Evolutionary conservation across 306 rosid genomes (phyloP).

Genomic region (Cicer bijugum): DNA sequence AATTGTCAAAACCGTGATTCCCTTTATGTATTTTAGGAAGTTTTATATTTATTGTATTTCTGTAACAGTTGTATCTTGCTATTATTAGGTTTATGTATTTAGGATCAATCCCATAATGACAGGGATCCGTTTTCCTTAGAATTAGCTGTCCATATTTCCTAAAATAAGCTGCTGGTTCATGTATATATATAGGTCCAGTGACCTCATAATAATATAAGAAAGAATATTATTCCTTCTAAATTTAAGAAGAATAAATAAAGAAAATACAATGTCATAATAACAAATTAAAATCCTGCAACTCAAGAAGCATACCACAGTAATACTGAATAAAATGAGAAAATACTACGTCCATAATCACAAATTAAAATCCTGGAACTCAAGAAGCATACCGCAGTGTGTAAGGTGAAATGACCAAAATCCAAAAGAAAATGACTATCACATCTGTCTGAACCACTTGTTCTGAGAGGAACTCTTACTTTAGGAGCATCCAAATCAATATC

Average conservation of each 20-base stretch:
- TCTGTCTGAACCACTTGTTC: slow-evolving; percentile 62
- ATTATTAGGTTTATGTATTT: too few relatives aligned
- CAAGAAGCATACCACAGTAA: slow-evolving; percentile 67
- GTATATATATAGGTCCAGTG: too few relatives aligned
- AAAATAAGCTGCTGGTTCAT: too few relatives aligned
- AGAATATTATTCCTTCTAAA: too few relatives aligned
- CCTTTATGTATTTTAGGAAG: too few relatives aligned
- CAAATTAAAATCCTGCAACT: slow-evolving; percentile 36
- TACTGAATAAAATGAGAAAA: slow-evolving; percentile 43
- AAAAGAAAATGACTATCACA: slow-evolving; percentile 85
- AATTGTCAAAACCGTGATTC: too few relatives aligned
- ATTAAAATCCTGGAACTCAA: slow-evolving; percentile 30
- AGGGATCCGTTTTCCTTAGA: too few relatives aligned
- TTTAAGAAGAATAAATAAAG: slow-evolving; percentile 46
- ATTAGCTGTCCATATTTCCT: too few relatives aligned
- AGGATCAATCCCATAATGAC: too few relatives aligned
- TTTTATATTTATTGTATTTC: too few relatives aligned
- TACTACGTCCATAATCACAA: slow-evolving; percentile 41
- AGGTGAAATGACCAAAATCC: slow-evolving; percentile 96
- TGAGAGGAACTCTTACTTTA: slow-evolving; percentile 92
- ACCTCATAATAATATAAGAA: too few relatives aligned
- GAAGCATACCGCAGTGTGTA: slow-evolving; percentile 76
- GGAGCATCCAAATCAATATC: slow-evolving; percentile 98
- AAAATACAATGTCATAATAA: slow-evolving; percentile 37
- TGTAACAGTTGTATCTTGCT: too few relatives aligned